Percentiles rank a stretch among this genome's conserved stretches.
Evolutionary conservation across 768 basidiomycete genomes (phyloP).

Genomic region (Gautieria morchelliformis): DNA sequence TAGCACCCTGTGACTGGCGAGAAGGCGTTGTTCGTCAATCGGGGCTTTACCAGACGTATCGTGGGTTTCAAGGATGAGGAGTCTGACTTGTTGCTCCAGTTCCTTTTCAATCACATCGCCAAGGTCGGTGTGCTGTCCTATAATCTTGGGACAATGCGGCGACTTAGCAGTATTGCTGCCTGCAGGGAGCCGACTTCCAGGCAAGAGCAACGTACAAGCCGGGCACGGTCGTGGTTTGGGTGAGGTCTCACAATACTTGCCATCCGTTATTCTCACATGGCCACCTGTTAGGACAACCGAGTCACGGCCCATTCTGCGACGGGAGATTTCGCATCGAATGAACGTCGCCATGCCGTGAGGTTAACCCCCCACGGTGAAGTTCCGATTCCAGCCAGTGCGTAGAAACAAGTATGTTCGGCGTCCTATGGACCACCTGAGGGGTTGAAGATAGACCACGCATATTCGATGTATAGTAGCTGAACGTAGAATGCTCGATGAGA

Average conservation of each 20-base stretch:
- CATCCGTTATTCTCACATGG: not conserved
- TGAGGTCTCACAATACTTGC: slow-evolving; percentile 15
- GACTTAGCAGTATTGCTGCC: not conserved
- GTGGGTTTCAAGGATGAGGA: slow-evolving; percentile 48
- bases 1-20: slow-evolving; percentile 53
- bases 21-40: slow-evolving; percentile 51
- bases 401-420: not conserved
- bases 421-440: not conserved
- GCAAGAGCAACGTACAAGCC: slow-evolving; percentile 40
- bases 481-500: too few species aligned
- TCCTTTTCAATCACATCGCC: slow-evolving; percentile 43
- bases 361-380: slow-evolving; percentile 42
- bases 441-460: not conserved
- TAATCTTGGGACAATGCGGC: slow-evolving; percentile 9
- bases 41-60: slow-evolving; percentile 43
- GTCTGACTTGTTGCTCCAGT: slow-evolving; percentile 44
- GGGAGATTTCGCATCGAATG: slow-evolving; percentile 27
- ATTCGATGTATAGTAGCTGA: not conserved
- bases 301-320: slow-evolving; percentile 38
- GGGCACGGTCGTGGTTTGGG: slow-evolving; percentile 51
- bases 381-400: slow-evolving; percentile 26
- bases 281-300: slow-evolving; percentile 31
- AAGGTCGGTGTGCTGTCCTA: slow-evolving; percentile 37
- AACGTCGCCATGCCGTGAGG: slow-evolving; percentile 36
- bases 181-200: slow-evolving; percentile 7